Evolutionary conservation across 257 asterid genomes (phyloP), one percentile per base, ranked within the genome.

Genomic region (Lycium barbarum): DNA sequence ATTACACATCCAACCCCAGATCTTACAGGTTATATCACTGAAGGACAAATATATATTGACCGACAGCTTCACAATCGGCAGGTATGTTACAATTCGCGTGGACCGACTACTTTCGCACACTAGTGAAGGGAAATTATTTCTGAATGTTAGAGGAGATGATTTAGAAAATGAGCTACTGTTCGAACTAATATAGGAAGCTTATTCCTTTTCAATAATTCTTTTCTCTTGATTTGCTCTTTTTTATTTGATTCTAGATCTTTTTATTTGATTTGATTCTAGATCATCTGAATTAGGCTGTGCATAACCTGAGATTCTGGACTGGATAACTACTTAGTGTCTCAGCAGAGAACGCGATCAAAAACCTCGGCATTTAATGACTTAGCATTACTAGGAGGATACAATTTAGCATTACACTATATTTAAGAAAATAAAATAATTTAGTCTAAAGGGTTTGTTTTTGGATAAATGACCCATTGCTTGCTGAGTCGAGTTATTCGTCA

Each of bases 1-100:
- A 97, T 97, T 76, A 97, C 99, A 22, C 99, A 97, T 92, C 99
- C 99, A 79, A 97, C 99, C 80, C 99, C 99, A 73, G 99, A 97
- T 97, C 98, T 97, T 85, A 95, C 99, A 2, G 99, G 99, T 81
- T 97, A 97, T 86, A 97, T 97, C 88, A 97, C 99, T 3, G 99
- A 97, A 88, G 99, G 99, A 72, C 99, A 97, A 93, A 94, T 97
- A 88, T 97, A 97, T 80, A 94, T 97, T 72, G 99, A 97, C 91
- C 91, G 99, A 86, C 99, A 97, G 91, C 99, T 97, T 84, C 73
- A 88, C 17, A 90, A 90, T 84, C 86, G 93, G 11, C 93, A 90
- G 93, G 93, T 90, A 35, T 83, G 67, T 55, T 80, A 47, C 66
- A 35, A 67, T 13, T 20, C 63, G 33, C 36, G 3, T 26, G 22